Evolutionary conservation across 257 asterid species (phyloP).

Genomic region (Salvia miltiorrhiza): DNA sequence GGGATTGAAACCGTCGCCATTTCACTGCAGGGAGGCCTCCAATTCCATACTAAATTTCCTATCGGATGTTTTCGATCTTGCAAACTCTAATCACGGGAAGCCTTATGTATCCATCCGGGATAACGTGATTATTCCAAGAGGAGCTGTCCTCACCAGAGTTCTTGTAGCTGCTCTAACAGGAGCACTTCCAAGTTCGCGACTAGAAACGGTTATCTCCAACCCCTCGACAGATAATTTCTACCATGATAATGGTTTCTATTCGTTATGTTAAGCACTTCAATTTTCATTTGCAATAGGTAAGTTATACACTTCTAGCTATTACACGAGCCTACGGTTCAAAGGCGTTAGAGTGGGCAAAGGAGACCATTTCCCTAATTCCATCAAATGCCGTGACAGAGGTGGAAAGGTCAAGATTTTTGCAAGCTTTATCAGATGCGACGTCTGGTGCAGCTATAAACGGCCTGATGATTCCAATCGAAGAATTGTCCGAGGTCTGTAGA

Average conservation of each 20-base stretch:
- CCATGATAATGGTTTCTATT: neutral
- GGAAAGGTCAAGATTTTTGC: constrained; percentile 73
- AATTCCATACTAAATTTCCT: constrained; percentile 83
- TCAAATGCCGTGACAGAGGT: constrained; percentile 73
- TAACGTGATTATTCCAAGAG: constrained; percentile 75
- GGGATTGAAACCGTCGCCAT: constrained; percentile 9
- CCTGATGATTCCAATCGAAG: constrained; percentile 76
- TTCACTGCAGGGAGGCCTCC: constrained; percentile 90
- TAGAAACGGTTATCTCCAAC: constrained; percentile 63
- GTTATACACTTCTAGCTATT: constrained; percentile 71
- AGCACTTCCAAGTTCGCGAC: constrained; percentile 89
- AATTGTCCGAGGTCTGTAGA: constrained; percentile 85
- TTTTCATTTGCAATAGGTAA: constrained; percentile 46
- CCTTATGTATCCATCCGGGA: constrained; percentile 66
- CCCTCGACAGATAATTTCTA: neutral
- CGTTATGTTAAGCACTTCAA: constrained; percentile 15
- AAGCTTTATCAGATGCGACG: constrained; percentile 72
- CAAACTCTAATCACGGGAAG: constrained; percentile 66
- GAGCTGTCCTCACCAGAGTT: constrained; percentile 67
- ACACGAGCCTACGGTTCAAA: constrained; percentile 67
- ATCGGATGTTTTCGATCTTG: constrained; percentile 76
- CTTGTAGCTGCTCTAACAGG: constrained; percentile 86
- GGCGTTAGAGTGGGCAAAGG: constrained; percentile 87
- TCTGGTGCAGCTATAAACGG: constrained; percentile 54
- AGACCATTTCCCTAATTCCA: constrained; percentile 71